Percentiles rank a stretch among this genome's conserved stretches.
Conservation (phyloP, 2,329 filamentous ascomycete species). For the Aspergillus arachidicola region DNA sequence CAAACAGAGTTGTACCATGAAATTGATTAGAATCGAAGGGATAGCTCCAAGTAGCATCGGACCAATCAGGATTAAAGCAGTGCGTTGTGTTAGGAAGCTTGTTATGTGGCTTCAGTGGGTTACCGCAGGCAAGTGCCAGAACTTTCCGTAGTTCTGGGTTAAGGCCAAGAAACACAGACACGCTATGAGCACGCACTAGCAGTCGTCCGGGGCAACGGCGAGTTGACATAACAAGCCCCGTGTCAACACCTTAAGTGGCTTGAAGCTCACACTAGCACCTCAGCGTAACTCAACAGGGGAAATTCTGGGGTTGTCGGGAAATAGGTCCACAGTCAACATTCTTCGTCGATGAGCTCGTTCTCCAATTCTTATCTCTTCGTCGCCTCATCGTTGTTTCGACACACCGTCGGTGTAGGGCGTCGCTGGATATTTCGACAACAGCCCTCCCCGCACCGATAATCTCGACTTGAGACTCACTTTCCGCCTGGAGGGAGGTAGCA, state of each 20-base stretch:
- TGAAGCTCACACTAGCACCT: conserved; percentile 16
- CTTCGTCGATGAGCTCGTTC: conserved; percentile 15
- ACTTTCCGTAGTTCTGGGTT: background rate
- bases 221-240: conserved; percentile 29
- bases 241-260: conserved; percentile 28
- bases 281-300: conserved; percentile 19
- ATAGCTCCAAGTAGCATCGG: background rate
- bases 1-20: background rate
- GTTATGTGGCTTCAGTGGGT: background rate
- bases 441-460: conserved; percentile 19
- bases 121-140: background rate
- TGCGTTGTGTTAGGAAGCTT: background rate
- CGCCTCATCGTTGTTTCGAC: conserved; percentile 13
- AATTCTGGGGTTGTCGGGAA: conserved; percentile 13
- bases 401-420: conserved; percentile 24
- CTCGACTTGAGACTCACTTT: conserved; percentile 14
- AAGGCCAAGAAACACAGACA: background rate
- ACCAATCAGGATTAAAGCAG: conserved; percentile 1
- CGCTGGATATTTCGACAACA: conserved; percentile 21
- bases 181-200: background rate
- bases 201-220: conserved; percentile 36
- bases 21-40: background rate
- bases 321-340: conserved; percentile 37
- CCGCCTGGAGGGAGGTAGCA: conserved; percentile 24
- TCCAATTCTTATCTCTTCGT: conserved; percentile 16